phyloP scores from a whole-genome alignment of 208 protist genomes.

The Acanthamoeba comandoni region DNA sequence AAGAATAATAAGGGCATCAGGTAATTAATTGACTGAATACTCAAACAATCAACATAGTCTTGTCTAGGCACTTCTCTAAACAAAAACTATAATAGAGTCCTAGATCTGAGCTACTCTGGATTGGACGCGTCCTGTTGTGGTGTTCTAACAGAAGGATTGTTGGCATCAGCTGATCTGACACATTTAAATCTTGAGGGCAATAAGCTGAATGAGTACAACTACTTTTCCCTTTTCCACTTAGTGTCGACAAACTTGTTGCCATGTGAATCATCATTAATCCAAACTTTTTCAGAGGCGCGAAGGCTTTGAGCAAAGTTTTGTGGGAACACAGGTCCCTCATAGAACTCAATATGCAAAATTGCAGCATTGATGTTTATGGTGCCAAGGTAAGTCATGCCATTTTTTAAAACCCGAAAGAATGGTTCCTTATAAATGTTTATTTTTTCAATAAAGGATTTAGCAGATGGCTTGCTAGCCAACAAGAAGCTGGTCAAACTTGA shows the following conservation, averaged over 20 bases:
- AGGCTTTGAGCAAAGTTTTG: slow-evolving; percentile 31
- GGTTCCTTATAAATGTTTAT: too few relatives aligned
- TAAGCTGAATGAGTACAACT: background rate
- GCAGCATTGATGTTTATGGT: slow-evolving; percentile 18
- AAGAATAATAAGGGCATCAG: too few relatives aligned
- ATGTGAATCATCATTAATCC: too few relatives aligned
- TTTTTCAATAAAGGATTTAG: too few relatives aligned
- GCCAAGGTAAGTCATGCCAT: too few relatives aligned
- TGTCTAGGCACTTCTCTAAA: too few relatives aligned
- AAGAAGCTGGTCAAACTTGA: slow-evolving; percentile 39
- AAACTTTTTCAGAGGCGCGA: slow-evolving; percentile 15
- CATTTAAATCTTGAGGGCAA: slow-evolving; percentile 51
- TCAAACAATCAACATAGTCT: too few relatives aligned
- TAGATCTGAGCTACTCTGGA: slow-evolving; percentile 53
- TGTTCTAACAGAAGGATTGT: slow-evolving; percentile 18
- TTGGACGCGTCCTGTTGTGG: background rate
- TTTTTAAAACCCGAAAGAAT: too few relatives aligned
- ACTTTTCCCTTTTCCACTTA: background rate
- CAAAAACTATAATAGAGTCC: too few relatives aligned
- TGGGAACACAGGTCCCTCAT: slow-evolving; percentile 59
- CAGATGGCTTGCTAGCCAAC: slow-evolving; percentile 64
- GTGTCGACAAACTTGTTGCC: too few relatives aligned
- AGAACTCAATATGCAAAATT: slow-evolving; percentile 48
- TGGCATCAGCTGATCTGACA: background rate
- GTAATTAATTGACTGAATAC: too few relatives aligned